A percentile compares a stretch with the other conserved stretches of the same genome.
Evolutionary conservation across 106 monocot species (phyloP).

Genomic region (Dendrobium chrysotoxum): DNA sequence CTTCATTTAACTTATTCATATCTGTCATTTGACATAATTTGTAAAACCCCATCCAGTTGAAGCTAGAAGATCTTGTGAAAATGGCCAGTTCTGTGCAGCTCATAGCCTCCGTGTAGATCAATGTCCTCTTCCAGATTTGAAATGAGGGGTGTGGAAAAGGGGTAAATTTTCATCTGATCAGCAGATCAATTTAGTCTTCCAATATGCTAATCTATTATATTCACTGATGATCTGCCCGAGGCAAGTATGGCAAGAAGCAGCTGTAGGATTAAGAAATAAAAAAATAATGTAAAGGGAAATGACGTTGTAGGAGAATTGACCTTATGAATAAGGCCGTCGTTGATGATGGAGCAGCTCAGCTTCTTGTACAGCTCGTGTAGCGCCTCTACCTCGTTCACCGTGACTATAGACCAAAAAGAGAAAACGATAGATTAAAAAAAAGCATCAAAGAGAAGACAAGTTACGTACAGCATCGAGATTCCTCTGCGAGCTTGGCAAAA

Average conservation of each 20-base stretch:
- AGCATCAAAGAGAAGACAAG: background rate
- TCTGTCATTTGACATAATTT: too few species aligned
- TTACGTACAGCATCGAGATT: constrained; percentile 16
- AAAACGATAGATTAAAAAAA: background rate
- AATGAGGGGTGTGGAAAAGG: background rate
- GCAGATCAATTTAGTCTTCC: background rate
- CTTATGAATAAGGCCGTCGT: constrained; percentile 88
- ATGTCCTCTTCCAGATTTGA: background rate
- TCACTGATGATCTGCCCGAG: background rate
- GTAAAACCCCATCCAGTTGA: too few species aligned
- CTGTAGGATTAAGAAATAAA: background rate
- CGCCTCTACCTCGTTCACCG: constrained; percentile 85
- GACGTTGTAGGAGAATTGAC: constrained; percentile 16
- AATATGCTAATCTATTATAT: background rate
- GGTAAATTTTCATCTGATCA: background rate
- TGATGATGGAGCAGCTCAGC: constrained; percentile 46
- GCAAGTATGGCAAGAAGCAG: background rate
- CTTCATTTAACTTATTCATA: too few species aligned
- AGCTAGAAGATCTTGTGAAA: background rate
- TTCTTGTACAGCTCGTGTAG: constrained; percentile 84
- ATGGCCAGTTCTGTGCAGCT: background rate
- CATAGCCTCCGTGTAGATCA: background rate
- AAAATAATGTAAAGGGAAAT: background rate
- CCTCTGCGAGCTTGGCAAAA: constrained; percentile 12
- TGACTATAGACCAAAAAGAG: constrained; percentile 27